phyloP scores from a whole-genome alignment of 176 grass and related monocot species.

The Hordeum vulgare region DNA sequence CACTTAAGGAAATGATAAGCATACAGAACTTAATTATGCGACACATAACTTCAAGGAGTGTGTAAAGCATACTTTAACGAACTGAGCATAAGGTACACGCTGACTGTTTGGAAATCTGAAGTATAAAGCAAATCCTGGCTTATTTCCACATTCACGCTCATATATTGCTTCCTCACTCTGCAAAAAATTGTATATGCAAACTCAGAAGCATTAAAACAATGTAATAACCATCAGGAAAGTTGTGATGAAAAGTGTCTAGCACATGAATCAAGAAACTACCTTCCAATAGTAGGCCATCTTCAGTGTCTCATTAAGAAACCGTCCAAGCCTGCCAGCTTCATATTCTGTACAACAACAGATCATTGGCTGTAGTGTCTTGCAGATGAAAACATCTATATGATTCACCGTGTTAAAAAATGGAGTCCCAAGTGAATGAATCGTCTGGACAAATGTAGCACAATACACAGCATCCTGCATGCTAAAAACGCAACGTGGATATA shows the following conservation, averaged over 20 bases:
- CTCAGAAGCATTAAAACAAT: slow-evolving; percentile 24
- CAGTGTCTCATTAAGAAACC: slow-evolving; percentile 91
- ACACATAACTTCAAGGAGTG: slow-evolving; percentile 27
- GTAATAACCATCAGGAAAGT: slow-evolving; percentile 3
- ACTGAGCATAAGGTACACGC: slow-evolving; percentile 76
- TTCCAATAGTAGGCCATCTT: slow-evolving; percentile 98
- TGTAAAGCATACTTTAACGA: slow-evolving; percentile 65
- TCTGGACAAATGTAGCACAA: slow-evolving; percentile 91
- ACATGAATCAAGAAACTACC: slow-evolving; percentile 43
- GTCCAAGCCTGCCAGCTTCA: slow-evolving; percentile 91
- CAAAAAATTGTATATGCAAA: slow-evolving; percentile 24
- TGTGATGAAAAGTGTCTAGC: not conserved
- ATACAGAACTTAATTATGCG: not conserved
- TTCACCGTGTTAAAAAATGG: slow-evolving; percentile 90
- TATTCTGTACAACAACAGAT: slow-evolving; percentile 97
- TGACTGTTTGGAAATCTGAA: slow-evolving; percentile 83
- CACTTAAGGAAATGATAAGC: not conserved
- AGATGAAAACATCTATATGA: slow-evolving; percentile 93
- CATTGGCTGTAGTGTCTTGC: slow-evolving; percentile 94
- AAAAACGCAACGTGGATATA: slow-evolving; percentile 85
- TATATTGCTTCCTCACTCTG: slow-evolving; percentile 95
- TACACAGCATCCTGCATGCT: slow-evolving; percentile 92
- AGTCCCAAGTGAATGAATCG: slow-evolving; percentile 78
- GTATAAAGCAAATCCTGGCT: slow-evolving; percentile 87
- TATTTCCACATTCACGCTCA: slow-evolving; percentile 97